A percentile compares a stretch with the other conserved stretches of the same genome.
Conservation (phyloP, 2,329 filamentous ascomycete genomes). For the Verticillium nubilum region DNA sequence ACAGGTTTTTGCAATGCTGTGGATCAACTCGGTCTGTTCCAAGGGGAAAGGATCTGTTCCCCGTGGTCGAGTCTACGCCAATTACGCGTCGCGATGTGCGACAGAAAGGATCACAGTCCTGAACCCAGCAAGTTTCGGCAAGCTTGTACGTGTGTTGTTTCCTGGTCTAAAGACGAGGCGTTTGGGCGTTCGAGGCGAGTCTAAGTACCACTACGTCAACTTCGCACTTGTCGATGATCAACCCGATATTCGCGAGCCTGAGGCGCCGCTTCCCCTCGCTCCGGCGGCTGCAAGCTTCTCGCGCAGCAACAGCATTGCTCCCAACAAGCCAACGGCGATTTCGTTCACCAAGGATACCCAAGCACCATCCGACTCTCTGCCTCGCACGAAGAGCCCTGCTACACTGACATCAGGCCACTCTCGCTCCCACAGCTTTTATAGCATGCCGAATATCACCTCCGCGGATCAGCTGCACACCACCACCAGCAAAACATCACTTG, state of each 20-base stretch:
- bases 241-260: conserved; percentile 38
- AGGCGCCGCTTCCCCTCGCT: conserved; percentile 39
- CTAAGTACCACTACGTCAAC: conserved; percentile 92
- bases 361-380: conserved; percentile 9
- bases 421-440: conserved; percentile 50
- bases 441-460: conserved; percentile 49
- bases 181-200: conserved; percentile 89
- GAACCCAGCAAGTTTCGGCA: conserved; percentile 96
- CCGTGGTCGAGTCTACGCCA: conserved; percentile 87
- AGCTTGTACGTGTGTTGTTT: conserved; percentile 92
- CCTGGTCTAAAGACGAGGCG: conserved; percentile 89
- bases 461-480: conserved; percentile 55
- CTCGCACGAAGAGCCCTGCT: conserved; percentile 7
- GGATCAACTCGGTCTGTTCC: conserved; percentile 69
- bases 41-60: conserved; percentile 82
- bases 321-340: conserved; percentile 5
- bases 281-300: conserved; percentile 43
- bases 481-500: conserved; percentile 51
- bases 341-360: conserved; percentile 20
- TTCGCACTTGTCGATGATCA: conserved; percentile 56
- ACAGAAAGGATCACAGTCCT: conserved; percentile 90
- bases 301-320: conserved; percentile 43
- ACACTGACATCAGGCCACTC: conserved; percentile 15
- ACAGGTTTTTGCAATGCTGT: conserved; percentile 85
- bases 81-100: conserved; percentile 88